phyloP scores from a whole-genome alignment of 208 protist species.

The Acanthamoeba healyi region DNA sequence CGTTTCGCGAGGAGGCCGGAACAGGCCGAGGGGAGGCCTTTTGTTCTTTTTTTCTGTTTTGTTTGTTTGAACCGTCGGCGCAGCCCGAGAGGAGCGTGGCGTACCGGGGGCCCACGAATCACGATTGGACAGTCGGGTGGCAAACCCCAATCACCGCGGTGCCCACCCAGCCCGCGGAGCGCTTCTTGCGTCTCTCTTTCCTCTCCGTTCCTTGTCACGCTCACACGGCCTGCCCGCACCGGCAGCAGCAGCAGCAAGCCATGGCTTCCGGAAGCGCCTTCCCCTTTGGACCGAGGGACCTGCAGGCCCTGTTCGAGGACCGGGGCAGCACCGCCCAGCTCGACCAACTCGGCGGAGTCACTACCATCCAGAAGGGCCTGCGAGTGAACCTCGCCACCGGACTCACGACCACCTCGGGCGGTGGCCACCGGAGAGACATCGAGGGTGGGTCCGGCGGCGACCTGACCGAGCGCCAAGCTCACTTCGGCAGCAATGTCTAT shows the following conservation, averaged over 20 bases:
- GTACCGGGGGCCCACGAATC: too few relatives aligned
- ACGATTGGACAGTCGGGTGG: too few relatives aligned
- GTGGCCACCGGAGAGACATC: not conserved
- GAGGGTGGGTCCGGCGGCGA: not conserved
- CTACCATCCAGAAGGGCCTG: not conserved
- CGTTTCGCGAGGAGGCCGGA: too few relatives aligned
- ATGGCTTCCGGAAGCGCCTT: slow-evolving; percentile 5
- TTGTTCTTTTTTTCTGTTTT: too few relatives aligned
- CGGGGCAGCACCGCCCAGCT: not conserved
- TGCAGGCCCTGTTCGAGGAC: slow-evolving; percentile 28
- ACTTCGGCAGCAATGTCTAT: slow-evolving; percentile 90
- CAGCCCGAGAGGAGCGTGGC: too few relatives aligned
- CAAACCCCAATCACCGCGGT: too few relatives aligned
- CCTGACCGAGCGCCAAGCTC: not conserved
- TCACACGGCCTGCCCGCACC: too few relatives aligned
- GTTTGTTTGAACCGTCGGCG: too few relatives aligned
- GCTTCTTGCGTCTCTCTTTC: too few relatives aligned
- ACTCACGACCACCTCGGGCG: not conserved
- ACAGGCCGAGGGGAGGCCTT: too few relatives aligned
- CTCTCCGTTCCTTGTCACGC: too few relatives aligned
- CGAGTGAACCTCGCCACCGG: not conserved
- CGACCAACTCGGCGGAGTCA: slow-evolving; percentile 13
- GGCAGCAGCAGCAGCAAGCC: not conserved
- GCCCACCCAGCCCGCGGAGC: too few relatives aligned
- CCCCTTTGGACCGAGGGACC: not conserved